Base-by-base conservation (phyloP, 2,329 filamentous ascomycete species). In the Sphaerulina musiva region DNA sequence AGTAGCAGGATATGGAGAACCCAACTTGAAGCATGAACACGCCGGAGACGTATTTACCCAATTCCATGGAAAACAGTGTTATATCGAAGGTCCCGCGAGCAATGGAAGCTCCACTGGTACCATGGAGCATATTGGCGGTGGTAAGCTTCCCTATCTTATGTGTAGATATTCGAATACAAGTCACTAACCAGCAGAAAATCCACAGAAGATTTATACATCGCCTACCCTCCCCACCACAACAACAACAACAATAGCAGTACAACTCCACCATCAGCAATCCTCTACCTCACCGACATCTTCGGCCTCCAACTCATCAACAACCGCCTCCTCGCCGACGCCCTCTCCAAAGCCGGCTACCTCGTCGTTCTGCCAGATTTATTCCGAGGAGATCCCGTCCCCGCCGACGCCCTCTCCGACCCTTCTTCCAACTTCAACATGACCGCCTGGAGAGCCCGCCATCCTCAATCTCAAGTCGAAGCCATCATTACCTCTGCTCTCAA, bases 391-490 rank as follows among this genome's bases (percentile, higher is more conserved):
- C 59, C 66, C 8, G 61, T 65, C 23, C 67, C 68, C 1, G 56
- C 54, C 9, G 55, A 64, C 29, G 59, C 61, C 5, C 59, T 65
- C 10, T 54, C 51, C 26, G 51, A 63, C 48, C 62, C 62, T 1
- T 55, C 59, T 36, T 76, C 59, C 14, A 57, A 51, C 34, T 76
- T 73, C 67, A 72, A 75, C 62, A 61, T 73, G 6, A 69, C 66
- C 0, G 68, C 60, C 0, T 79, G 76, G 70, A 64, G 76, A 3
- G 63, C 62, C 65, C 79, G 64, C 3, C 78, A 79, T 63, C 62
- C 68, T 0, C 65, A 72, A 12, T 63, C 68, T 5, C 68, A 67
- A 6, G 74, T 76, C 1, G 76, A 80, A 48, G 70, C 73, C 6
- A 73, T 80, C 50, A 70, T 81, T 51, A 71, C 71, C n/a, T 67